Evolutionary conservation across 805 yeast genomes (phyloP), one percentile per base, ranked within the genome.

Genomic region (Yarrowia sp.): DNA sequence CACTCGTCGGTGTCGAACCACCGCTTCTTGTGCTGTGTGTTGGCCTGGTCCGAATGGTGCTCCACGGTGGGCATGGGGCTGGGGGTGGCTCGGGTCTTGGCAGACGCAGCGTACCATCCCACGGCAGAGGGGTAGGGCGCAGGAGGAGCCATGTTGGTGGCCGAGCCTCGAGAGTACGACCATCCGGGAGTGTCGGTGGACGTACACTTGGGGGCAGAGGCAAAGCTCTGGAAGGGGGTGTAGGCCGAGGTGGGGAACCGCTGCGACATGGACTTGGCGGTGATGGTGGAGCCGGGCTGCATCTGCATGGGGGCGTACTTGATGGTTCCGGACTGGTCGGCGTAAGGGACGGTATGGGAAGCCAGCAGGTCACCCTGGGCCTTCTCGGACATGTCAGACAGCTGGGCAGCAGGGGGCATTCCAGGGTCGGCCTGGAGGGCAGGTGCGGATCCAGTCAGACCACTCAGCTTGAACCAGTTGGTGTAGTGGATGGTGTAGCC

Each of bases 281-380:
- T 89, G 31, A 91, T 83, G 9, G 77, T 77, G 1, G 88, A 72
- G 3, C 87, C 89, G 6, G 99, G 98, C 76, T 91, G 97, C 66
- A 80, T 74, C 77, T 92, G 98, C 97, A 92, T 90, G 63, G 98
- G 97, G 1, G 98, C 98, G 75, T 77, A 90, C 70, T 92, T 83
- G 9, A 89, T 84, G 18, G 70, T 75, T 35, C 97, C 97, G 0
- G 95, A 87, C 77, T 93, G 98, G 70, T 70, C 68, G 2, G 90
- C 83, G 77, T 92, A 93, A 1, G 96, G 82, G 7, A 92, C 77
- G 2, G 86, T 73, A 74, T 87, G 88, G 2, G 91, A 86, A 11
- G 74, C 75, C 0, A 85, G 76, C 45, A 66, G 79, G 7, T 77
- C 76, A 4, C 83, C 79, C 9, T 75, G 75, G 2, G 80, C 81